These are phyloP conservation scores for Sphaerostilbella broomeana DNA, from an alignment of 2,329 filamentous ascomycete genomes.

Conservation along the genomic window DNA sequence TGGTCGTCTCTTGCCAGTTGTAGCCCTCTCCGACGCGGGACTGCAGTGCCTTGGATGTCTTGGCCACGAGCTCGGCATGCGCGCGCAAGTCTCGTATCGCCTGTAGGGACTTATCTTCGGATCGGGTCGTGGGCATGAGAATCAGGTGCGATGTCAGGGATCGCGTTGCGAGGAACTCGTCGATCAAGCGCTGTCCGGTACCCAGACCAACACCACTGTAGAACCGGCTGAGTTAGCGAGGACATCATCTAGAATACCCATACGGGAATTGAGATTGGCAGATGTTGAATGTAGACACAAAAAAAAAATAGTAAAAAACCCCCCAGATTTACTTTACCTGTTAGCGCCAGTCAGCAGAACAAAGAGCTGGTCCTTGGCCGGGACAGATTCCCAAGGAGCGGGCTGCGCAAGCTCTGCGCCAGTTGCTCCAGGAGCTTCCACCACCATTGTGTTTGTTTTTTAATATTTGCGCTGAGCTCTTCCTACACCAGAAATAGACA, in stretches of 20 bases:
- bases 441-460: slow-evolving; percentile 8
- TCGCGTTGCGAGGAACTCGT: slow-evolving; percentile 73
- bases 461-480: slow-evolving; percentile 29
- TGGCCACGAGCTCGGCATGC: slow-evolving; percentile 45
- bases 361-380: slow-evolving; percentile 43
- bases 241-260: too few species aligned
- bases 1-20: slow-evolving; percentile 34
- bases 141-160: slow-evolving; percentile 63
- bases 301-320: not conserved
- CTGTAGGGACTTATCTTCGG: slow-evolving; percentile 63
- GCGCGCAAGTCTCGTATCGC: slow-evolving; percentile 58
- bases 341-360: slow-evolving; percentile 81
- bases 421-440: not conserved
- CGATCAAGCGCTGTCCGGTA: slow-evolving; percentile 76
- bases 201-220: slow-evolving; percentile 78
- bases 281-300: too few species aligned
- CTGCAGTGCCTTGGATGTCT: slow-evolving; percentile 31
- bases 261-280: too few species aligned
- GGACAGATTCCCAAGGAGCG: slow-evolving; percentile 32
- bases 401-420: slow-evolving; percentile 2
- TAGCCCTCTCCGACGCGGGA: slow-evolving; percentile 31
- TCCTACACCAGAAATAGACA: slow-evolving; percentile 70
- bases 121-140: slow-evolving; percentile 78
- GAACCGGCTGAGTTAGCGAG: slow-evolving; percentile 2
- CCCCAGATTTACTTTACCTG: slow-evolving; percentile 63